Evolutionary conservation across 306 rosid genomes (phyloP), one percentile per base, ranked within the genome.

Genomic region (Sophora flavescens): DNA sequence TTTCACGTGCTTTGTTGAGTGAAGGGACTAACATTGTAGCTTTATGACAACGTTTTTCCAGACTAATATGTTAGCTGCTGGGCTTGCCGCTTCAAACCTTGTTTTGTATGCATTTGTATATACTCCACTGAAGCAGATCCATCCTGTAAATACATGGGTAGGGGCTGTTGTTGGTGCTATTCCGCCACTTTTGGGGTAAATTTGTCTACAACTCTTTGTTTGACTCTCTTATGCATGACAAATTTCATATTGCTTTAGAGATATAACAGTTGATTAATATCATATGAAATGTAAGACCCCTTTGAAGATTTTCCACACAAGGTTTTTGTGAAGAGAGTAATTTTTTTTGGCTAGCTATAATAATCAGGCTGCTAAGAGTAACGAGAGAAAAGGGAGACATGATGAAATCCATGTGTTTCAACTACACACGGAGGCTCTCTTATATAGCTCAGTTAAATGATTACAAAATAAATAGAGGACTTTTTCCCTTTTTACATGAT

Each of bases 41-140:
- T 82, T 84, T 54, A 73, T 86, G 93, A 83, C 98, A 89, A 92
- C 93, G 95, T 83, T 88, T 52, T 90, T 88, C 91, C 96, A 92
- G 98, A 76, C 97, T 88, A 95, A 95, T 88, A 87, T 87, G 87
- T 78, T 95, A 89, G 96, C 98, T 70, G 96, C 98, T 84, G 97
- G 97, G 80, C 95, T 95, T 73, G 98, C 89, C 60, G 97, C 96
- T 76, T 95, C 96, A 48, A 95, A 95, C 86, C 80, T 95, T 62
- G 8, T 89, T 62, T 90, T 95, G 65, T 95, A 95, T 67, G 95
- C 98, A 63, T 95, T 95, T 22, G 86, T 92, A 3, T 95, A 95
- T 72, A 95, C 98, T 48, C 98, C 97, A 2, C 78, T 95, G 79
- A 95, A 95, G 88, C 98, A 90, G 87, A 92, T 95, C 82, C 98